phyloP scores from a whole-genome alignment of 2,329 filamentous ascomycete species.

The Chaetomium sp. region DNA sequence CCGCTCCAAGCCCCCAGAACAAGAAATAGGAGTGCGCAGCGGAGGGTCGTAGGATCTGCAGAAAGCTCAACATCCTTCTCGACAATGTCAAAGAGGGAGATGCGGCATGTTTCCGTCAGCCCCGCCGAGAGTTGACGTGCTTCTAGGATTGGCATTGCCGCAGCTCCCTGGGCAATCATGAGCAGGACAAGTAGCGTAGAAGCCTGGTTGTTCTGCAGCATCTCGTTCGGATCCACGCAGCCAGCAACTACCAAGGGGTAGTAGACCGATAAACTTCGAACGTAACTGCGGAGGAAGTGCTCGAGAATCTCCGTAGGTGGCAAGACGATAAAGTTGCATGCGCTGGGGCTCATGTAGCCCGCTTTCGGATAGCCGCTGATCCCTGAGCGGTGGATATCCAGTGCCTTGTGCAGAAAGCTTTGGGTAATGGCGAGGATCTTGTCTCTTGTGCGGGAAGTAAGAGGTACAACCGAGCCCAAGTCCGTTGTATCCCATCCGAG shows the following conservation, averaged over 20 bases:
- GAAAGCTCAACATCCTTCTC: slow-evolving; percentile 65
- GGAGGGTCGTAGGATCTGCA: slow-evolving; percentile 56
- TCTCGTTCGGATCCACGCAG: slow-evolving; percentile 58
- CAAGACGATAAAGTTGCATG: slow-evolving; percentile 58
- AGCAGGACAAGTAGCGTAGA: slow-evolving; percentile 60
- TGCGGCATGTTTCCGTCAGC: slow-evolving; percentile 63
- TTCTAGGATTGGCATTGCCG: slow-evolving; percentile 58
- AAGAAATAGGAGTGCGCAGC: slow-evolving; percentile 61
- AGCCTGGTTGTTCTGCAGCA: slow-evolving; percentile 60
- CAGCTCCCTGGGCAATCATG: slow-evolving; percentile 67
- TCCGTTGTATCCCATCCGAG: slow-evolving; percentile 33
- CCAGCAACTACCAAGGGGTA: slow-evolving; percentile 57
- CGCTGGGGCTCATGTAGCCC: slow-evolving; percentile 39
- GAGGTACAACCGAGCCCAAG: slow-evolving; percentile 38
- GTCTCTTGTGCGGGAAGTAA: slow-evolving; percentile 51
- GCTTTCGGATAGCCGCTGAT: slow-evolving; percentile 34
- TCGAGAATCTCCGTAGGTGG: slow-evolving; percentile 61
- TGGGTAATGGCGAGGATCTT: slow-evolving; percentile 67
- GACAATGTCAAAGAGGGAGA: slow-evolving; percentile 64
- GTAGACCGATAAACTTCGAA: slow-evolving; percentile 59
- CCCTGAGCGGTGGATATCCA: slow-evolving; percentile 58
- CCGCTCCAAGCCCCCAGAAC: slow-evolving; percentile 66
- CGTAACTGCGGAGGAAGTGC: slow-evolving; percentile 60
- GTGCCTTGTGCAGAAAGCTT: slow-evolving; percentile 62
- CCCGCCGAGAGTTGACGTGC: slow-evolving; percentile 60